Base-by-base conservation (phyloP, 106 monocot genomes). In the Allium fistulosum region DNA sequence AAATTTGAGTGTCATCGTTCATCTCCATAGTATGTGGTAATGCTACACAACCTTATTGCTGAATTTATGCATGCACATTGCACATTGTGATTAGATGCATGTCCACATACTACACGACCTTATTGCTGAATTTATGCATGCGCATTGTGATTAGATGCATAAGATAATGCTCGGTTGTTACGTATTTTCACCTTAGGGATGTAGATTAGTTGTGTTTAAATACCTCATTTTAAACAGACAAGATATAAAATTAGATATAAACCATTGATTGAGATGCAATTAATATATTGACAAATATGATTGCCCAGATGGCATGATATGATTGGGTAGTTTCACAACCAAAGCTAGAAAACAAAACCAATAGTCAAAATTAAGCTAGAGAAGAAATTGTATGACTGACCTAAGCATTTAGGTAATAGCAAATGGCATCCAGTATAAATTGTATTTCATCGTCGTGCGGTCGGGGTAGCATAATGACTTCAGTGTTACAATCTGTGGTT, bases 381-480 rank as follows among this genome's bases (percentile, higher is more conserved):
- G n/a, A 67, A 18, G 13, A 65, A 52, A 7, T 26, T 26, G 2
- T 8, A 8, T 3, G 17, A 10, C 49, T 16, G 52, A 96, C 96
- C 96, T 92, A 88, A 58, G 92, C 76, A 74, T 76, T 96, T 56
- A 96, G 88, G 71, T 96, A 96, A 73, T 89, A 88, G 62, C 86
- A 88, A 15, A 96, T 88, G 49, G 96, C 88, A 78, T 86, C 96
- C 68, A 96, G 69, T 79, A 96, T 92, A 70, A 96, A 96, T 61
- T 91, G 91, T 81, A 96, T 92, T 75, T 96, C 96, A 82, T 96
- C 92, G 79, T 96, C 96, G 80, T 92, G 85, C 28, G 96, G 96
- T 70, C 92, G 91, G 65, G 96, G 96, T 16, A 92, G 81, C 91
- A 86, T 88, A 51, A 88, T 92, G 37, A 96, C 88, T 62, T 52